Evolutionary conservation across 208 protist species (phyloP).

Genomic region (Chromosphaera perkinsii): DNA sequence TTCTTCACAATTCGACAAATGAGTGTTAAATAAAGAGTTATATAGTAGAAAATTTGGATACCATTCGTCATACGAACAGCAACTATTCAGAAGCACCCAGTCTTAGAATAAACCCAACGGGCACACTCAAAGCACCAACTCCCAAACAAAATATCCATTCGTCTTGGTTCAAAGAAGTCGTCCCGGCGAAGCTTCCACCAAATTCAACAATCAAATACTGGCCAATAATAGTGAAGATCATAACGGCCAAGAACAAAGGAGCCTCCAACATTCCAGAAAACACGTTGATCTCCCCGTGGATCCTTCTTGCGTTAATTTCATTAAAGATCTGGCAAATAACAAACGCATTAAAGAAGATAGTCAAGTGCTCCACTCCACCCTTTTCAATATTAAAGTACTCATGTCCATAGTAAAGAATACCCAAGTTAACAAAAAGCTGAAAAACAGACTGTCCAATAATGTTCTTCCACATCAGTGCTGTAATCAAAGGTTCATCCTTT

Average conservation of each 20-base stretch:
- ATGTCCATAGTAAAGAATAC: conserved; percentile 41
- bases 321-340: conserved; percentile 81
- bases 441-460: conserved; percentile 57
- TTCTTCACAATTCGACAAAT: no score
- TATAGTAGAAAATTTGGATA: no score
- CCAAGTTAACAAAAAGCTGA: conserved; percentile 47
- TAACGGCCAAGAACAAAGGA: conserved; percentile 45
- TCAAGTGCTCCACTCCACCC: conserved; percentile 55
- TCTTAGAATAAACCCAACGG: background rate
- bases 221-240: conserved; percentile 24
- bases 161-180: conserved; percentile 6
- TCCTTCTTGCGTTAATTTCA: conserved; percentile 75
- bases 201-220: conserved; percentile 34
- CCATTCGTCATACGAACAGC: no score
- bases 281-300: conserved; percentile 49
- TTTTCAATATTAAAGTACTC: conserved; percentile 17
- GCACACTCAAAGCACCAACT: background rate
- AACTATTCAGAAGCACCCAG: no score
- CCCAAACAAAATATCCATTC: conserved; percentile 12
- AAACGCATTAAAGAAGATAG: conserved; percentile 84
- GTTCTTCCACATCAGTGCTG: conserved; percentile 76
- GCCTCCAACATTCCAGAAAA: conserved; percentile 57
- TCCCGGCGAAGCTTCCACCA: conserved; percentile 23
- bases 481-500: conserved; percentile 74
- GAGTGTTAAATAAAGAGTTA: no score